These are phyloP conservation scores for Leccinum variabile DNA, from an alignment of 1,284 basidiomycete species.

Conservation along the genomic window DNA sequence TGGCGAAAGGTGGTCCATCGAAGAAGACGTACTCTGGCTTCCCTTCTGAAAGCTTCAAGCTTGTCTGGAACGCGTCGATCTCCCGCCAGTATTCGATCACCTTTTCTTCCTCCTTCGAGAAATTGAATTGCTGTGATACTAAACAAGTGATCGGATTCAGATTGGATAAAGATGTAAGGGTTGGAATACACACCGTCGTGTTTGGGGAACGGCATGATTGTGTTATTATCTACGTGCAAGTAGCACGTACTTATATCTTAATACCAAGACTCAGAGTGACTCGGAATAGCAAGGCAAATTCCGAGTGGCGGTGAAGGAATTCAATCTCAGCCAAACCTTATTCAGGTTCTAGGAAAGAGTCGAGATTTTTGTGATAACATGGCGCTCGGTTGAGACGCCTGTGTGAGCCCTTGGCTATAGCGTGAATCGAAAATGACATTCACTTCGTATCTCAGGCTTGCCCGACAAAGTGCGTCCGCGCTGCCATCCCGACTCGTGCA, in stretches of 20 bases:
- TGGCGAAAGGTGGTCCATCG: constrained; percentile 98
- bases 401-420: too few relatives aligned
- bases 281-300: neutral
- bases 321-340: neutral
- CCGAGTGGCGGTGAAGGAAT: neutral
- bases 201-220: constrained; percentile 33
- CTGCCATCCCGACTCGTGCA: too few relatives aligned
- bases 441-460: too few relatives aligned
- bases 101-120: constrained; percentile 91
- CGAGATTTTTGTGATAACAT: too few relatives aligned
- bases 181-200: constrained; percentile 29
- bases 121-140: constrained; percentile 82
- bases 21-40: constrained; percentile 92
- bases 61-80: constrained; percentile 97
- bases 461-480: neutral
- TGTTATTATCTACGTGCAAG: neutral
- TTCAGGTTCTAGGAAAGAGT: too few relatives aligned
- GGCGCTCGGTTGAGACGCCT: too few relatives aligned
- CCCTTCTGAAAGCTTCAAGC: constrained; percentile 88
- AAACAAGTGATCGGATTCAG: constrained; percentile 16
- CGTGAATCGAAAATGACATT: too few relatives aligned
- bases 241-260: neutral
- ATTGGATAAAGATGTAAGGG: neutral
- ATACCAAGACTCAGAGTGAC: neutral
- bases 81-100: constrained; percentile 93